phyloP scores from a whole-genome alignment of 805 yeast species.

The Metschnikowia rubicola region DNA sequence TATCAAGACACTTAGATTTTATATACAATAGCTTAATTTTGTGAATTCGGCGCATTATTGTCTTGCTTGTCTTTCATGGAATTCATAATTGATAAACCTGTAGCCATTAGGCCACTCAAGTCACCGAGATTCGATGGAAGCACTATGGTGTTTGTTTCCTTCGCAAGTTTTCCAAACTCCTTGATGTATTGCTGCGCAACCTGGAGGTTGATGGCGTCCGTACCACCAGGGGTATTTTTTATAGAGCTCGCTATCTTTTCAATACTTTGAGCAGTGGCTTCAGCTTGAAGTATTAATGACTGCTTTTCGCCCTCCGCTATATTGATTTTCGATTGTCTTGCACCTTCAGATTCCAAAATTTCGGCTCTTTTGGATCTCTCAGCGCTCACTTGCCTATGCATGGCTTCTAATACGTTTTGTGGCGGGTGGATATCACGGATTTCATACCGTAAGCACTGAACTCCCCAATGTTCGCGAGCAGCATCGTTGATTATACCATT shows the following conservation, averaged over 20 bases:
- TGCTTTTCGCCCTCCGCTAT: constrained; percentile 73
- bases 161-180: constrained; percentile 78
- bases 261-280: constrained; percentile 73
- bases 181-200: constrained; percentile 82
- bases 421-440: constrained; percentile 90
- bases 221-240: constrained; percentile 63
- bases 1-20: background rate
- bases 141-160: constrained; percentile 74
- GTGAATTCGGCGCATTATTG: background rate
- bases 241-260: constrained; percentile 64
- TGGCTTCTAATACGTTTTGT: constrained; percentile 76
- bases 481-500: constrained; percentile 81
- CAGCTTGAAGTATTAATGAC: constrained; percentile 59
- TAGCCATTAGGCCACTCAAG: constrained; percentile 68
- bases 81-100: constrained; percentile 71
- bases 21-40: constrained; percentile 1
- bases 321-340: constrained; percentile 57
- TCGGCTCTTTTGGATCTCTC: constrained; percentile 74
- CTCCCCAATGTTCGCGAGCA: constrained; percentile 77
- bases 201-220: constrained; percentile 72
- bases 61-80: background rate
- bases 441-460: constrained; percentile 77
- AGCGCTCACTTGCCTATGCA: constrained; percentile 88
- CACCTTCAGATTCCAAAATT: constrained; percentile 75
- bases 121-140: constrained; percentile 76